These are phyloP conservation scores for Glutinoglossum americanum DNA, from an alignment of 495 filamentous ascomycete species.

Conservation along the genomic window DNA sequence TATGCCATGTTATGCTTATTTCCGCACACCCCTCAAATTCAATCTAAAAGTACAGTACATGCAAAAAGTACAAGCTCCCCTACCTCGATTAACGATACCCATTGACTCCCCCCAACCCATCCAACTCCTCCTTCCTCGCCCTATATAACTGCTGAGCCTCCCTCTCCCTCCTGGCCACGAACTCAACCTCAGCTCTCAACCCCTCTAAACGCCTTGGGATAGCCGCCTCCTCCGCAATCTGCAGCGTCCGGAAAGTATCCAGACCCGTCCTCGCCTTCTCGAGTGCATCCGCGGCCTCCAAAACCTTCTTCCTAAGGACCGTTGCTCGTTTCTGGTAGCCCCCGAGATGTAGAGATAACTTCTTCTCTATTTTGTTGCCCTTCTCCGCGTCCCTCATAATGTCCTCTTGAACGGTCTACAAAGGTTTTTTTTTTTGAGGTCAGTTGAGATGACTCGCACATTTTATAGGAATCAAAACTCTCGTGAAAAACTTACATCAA, in stretches of 20 bases:
- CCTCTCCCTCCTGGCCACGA: slow-evolving; percentile 62
- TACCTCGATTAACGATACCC: slow-evolving; percentile 11
- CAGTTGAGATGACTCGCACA: not conserved
- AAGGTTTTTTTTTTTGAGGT: too few relatives aligned
- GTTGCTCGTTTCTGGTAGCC: slow-evolving; percentile 81
- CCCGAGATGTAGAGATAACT: slow-evolving; percentile 66
- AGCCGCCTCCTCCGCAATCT: slow-evolving; percentile 57
- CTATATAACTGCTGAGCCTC: slow-evolving; percentile 81
- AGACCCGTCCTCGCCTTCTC: slow-evolving; percentile 50
- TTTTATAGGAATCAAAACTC: not conserved
- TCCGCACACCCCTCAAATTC: too few relatives aligned
- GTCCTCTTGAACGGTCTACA: slow-evolving; percentile 44
- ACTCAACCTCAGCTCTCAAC: slow-evolving; percentile 61
- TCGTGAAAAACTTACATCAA: slow-evolving; percentile 31
- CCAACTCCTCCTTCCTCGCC: slow-evolving; percentile 53
- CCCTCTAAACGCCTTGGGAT: slow-evolving; percentile 49
- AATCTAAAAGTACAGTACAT: too few relatives aligned
- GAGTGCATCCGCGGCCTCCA: slow-evolving; percentile 56
- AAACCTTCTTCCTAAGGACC: slow-evolving; percentile 56
- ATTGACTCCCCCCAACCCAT: slow-evolving; percentile 23
- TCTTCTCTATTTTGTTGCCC: slow-evolving; percentile 79
- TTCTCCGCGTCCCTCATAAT: slow-evolving; percentile 51
- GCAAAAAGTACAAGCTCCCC: too few relatives aligned
- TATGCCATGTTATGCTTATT: too few relatives aligned
- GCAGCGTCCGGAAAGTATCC: slow-evolving; percentile 51